Base-by-base conservation (phyloP, 140 eudicot species). In the Flaveria floridana region DNA sequence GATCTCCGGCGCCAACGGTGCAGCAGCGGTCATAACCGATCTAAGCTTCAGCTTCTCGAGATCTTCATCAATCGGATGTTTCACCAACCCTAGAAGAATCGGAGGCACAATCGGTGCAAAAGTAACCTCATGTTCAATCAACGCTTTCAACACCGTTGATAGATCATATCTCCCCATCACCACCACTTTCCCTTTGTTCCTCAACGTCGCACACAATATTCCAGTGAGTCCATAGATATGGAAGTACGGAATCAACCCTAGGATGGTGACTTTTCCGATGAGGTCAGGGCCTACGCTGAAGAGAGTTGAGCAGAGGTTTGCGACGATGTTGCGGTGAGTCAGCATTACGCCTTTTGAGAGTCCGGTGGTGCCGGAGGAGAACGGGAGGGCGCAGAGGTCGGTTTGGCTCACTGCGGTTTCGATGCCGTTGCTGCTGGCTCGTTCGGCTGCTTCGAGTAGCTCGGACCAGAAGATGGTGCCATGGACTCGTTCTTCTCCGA, bases 301-400 rank as follows among this genome's bases (percentile, higher is more conserved):
- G 16, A 94, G 89, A 2, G 95, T 73, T 2, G 99, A 90, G 78
- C 96, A 83, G 6, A 94, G 84, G 75, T 94, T 94, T 0, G 99
- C 92, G 6, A 94, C 90, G 0, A 90, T 34, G 75, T 94, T 94
- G 55, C 89, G 77, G 82, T 94, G 97, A 52, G 92, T 94, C 28
- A 94, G 80, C 99, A 94, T 94, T 41, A 94, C 99, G 0, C 99
- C 99, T 59, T 94, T 90, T 0, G 99, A 90, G 25, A 90, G 58
- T 2, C 97, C 97, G 6, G 99, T 94, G 25, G 99, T 94, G 28
- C 99, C 99, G 2, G 99, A 94, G 18, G 99, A 94, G 72, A 94
- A 94, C 7, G 99, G 99, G 7, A 94, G 97, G 5, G 99, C 99
- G 19, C 97, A 94, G 7, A 90, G 77, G 74, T 90, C 97, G 52